Conservation (phyloP, 495 filamentous ascomycete genomes). For the Niebla homalea region DNA sequence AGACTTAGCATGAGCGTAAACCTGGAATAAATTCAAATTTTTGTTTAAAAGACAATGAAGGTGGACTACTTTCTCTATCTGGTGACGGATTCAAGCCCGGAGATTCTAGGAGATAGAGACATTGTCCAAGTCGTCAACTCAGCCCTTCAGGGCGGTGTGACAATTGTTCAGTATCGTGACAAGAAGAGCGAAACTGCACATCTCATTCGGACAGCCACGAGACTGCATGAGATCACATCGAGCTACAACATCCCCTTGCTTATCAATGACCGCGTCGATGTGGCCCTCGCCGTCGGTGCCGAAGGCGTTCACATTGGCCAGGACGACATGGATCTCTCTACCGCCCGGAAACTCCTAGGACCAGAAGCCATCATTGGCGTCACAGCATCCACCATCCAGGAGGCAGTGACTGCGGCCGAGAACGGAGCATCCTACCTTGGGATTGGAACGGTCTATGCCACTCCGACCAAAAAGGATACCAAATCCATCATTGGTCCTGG, state of each 20-base stretch:
- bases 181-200: slow-evolving; percentile 67
- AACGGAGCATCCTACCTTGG: slow-evolving; percentile 79
- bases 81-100: slow-evolving; percentile 79
- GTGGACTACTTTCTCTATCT: slow-evolving; percentile 63
- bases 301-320: slow-evolving; percentile 93
- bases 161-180: slow-evolving; percentile 80
- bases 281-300: slow-evolving; percentile 70
- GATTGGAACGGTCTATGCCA: slow-evolving; percentile 77
- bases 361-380: slow-evolving; percentile 58
- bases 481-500: slow-evolving; percentile 70
- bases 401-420: slow-evolving; percentile 52
- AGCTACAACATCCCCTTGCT: slow-evolving; percentile 64
- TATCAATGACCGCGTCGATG: slow-evolving; percentile 92
- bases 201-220: slow-evolving; percentile 55
- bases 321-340: slow-evolving; percentile 69
- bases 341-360: slow-evolving; percentile 61
- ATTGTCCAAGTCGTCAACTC: slow-evolving; percentile 62
- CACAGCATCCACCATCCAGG: slow-evolving; percentile 51
- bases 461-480: slow-evolving; percentile 64
- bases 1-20: not conserved
- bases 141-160: slow-evolving; percentile 70
- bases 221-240: slow-evolving; percentile 55
- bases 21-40: not conserved
- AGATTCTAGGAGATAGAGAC: slow-evolving; percentile 58
- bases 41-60: slow-evolving; percentile 6